Evolutionary conservation across 2,329 filamentous ascomycete species (phyloP), one percentile per base, ranked within the genome.

Genomic region (Alternaria arborescens): DNA sequence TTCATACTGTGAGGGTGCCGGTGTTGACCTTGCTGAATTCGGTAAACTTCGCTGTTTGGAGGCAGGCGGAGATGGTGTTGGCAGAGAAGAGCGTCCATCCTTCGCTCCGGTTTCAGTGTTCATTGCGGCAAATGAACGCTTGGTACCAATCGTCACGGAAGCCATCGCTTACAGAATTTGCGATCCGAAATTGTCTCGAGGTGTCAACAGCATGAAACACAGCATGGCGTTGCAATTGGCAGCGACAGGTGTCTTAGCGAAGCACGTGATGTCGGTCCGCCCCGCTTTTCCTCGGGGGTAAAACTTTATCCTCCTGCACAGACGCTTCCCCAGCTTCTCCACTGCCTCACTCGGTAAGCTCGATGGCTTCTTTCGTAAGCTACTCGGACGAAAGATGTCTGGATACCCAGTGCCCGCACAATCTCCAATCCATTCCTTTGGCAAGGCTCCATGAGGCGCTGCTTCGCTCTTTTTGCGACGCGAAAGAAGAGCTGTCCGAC

Each of bases 61-160:
- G 12, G 55, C 61, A 20, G 61, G 61, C 52, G 60, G 62, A 57
- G 40, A 64, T 46, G 51, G 61, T 53, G 61, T 57, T 60, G 55
- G 61, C 42, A 60, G 55, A 10, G 61, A 62, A 55, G 42, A 43
- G 51, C 61, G 63, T 12, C 64, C 65, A 53, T 64, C 58, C 42
- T 43, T 62, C 22, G 58, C 30, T 47, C 58, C 47, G 18, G 56
- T 59, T 22, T 68, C 69, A 26, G 65, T 70, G 24, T 63, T 58
- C 64, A 76, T 68, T 14, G 66, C 54, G n/a, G 71, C 67, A 42
- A 74, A 72, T 3, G 65, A 61, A 56, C 74, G 71, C 62, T 77
- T 77, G 44, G 68, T 70, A 16, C 72, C 73, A 24, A 67, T 62
- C n/a, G 62, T 65, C 26, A 63, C 66, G 28, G 71, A 68, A 52